A percentile compares a stretch with the other conserved stretches of the same genome.
These are phyloP conservation scores for Penicillium janthinellum DNA, from an alignment of 2,329 filamentous ascomycete species.

Conservation along the genomic window DNA sequence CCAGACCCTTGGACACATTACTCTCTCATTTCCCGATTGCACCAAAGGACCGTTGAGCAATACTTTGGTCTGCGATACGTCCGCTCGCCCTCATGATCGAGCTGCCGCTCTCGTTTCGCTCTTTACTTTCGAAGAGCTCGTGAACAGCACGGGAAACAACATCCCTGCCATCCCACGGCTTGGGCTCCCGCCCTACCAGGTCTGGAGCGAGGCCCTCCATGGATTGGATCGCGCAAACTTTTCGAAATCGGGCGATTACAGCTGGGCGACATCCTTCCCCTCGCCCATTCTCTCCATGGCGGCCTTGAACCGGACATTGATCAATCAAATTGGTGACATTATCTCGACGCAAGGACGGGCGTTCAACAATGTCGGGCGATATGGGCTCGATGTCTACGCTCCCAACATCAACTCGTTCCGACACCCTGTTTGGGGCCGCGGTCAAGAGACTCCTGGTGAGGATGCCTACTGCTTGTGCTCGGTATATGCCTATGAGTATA, in stretches of 20 bases:
- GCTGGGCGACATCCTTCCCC: slow-evolving; percentile 66
- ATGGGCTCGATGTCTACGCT: slow-evolving; percentile 46
- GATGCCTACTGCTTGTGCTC: slow-evolving; percentile 53
- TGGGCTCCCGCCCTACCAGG: slow-evolving; percentile 61
- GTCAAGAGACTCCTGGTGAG: slow-evolving; percentile 63
- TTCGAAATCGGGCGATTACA: slow-evolving; percentile 55
- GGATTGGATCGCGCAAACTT: slow-evolving; percentile 64
- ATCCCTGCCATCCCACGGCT: slow-evolving; percentile 57
- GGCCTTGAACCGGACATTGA: slow-evolving; percentile 65
- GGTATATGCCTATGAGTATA: slow-evolving; percentile 55
- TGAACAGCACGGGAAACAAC: slow-evolving; percentile 55
- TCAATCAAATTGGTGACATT: slow-evolving; percentile 58
- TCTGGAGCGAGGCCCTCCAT: slow-evolving; percentile 63
- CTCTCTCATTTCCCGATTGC: slow-evolving; percentile 53
- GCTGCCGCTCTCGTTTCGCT: slow-evolving; percentile 53
- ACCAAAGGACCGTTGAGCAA: slow-evolving; percentile 52
- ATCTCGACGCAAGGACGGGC: slow-evolving; percentile 63
- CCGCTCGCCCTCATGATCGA: slow-evolving; percentile 43
- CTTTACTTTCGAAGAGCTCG: slow-evolving; percentile 57
- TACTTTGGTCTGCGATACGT: slow-evolving; percentile 55
- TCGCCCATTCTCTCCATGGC: slow-evolving; percentile 64
- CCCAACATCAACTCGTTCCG: slow-evolving; percentile 69
- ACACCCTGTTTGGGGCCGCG: slow-evolving; percentile 65
- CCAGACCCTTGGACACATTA: slow-evolving; percentile 23
- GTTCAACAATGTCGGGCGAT: slow-evolving; percentile 62